Conservation (phyloP, 768 basidiomycete genomes). For the Infundibulicybe gibba region DNA sequence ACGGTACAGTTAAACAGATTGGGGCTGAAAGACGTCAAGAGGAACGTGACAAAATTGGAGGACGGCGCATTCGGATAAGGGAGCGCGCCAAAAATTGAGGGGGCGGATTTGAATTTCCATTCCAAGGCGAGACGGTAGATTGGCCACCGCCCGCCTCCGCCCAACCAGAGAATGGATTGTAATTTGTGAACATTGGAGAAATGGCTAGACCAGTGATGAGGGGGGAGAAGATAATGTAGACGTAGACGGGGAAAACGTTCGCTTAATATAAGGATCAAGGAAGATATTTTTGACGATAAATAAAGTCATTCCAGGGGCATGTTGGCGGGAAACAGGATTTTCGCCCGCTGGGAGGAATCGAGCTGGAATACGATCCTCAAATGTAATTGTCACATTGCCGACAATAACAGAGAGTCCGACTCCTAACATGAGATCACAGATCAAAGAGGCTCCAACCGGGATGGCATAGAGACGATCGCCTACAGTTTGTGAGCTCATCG, state of each 20-base stretch:
- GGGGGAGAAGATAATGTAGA: background rate
- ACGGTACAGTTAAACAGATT: constrained; percentile 53
- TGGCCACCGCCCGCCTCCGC: constrained; percentile 20
- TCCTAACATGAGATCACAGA: too few relatives aligned
- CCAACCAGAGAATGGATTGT: constrained; percentile 39
- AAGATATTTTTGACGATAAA: too few relatives aligned
- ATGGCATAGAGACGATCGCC: too few relatives aligned
- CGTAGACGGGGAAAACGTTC: background rate
- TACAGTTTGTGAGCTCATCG: too few relatives aligned
- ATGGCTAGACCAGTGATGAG: background rate
- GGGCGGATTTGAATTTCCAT: constrained; percentile 17
- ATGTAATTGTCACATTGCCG: too few relatives aligned
- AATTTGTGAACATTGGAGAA: background rate
- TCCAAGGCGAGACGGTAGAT: constrained; percentile 17
- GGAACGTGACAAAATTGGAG: constrained; percentile 33
- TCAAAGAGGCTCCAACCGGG: too few relatives aligned
- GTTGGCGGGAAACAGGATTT: too few relatives aligned
- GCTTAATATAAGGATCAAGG: background rate
- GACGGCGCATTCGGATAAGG: constrained; percentile 42
- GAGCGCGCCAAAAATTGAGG: constrained; percentile 63
- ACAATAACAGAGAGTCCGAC: too few relatives aligned
- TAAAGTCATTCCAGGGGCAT: too few relatives aligned
- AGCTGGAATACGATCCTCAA: too few relatives aligned
- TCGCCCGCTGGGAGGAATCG: too few relatives aligned
- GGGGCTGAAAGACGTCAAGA: constrained; percentile 48